Evolutionary conservation across 225 moss, liverwort and hornwort genomes (phyloP), one percentile per base, ranked within the genome.

Genomic region (Sphagnum tenellum): DNA sequence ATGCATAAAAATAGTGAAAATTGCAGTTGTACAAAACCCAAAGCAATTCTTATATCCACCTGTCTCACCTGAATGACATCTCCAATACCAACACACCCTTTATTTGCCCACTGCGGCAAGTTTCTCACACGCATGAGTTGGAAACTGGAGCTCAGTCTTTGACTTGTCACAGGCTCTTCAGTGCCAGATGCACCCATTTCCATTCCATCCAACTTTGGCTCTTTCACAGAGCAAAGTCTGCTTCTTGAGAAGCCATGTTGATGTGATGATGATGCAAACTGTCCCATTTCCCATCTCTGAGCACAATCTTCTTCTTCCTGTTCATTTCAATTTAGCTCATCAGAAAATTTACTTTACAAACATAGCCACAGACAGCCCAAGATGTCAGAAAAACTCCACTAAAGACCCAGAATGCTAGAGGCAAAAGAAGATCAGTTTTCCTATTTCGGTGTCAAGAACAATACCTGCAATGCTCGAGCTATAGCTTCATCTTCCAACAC

Each of bases 381-480:
- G 29, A 29, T 29, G 29, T 29, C 1, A 29, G 29, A 29, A 29
- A 29, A 29, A 29, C 29, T 29, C 29, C 29, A 29, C 29, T 29
- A 29, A 29, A 29, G 29, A 29, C 29, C 29, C 29, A 29, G 29
- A 29, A 29, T 29, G 29, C 29, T 29, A 29, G 29, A 29, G 29
- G 29, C 29, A 29, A 29, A 29, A 29, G 29, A 29, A 29, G 29
- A 29, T 29, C 29, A 29, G 29, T 29, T 29, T 29, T 29, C 29
- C 1, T 29, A 29, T 29, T 29, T 29, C 1, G 29, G 29, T 29
- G 29, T 29, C 29, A 29, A 29, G 29, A 29, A 29, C 29, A 29
- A 29, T 67, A 91, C 94, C 92, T 96, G 92, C 66, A 96, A 67
- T 70, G 72, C 69, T 59, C 85, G 81, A 66, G 90, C 90, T 64